Percentiles rank a stretch among this genome's conserved stretches.
Evolutionary conservation across 345 rosid genomes (phyloP).

Genomic region (Litchi chinensis): DNA sequence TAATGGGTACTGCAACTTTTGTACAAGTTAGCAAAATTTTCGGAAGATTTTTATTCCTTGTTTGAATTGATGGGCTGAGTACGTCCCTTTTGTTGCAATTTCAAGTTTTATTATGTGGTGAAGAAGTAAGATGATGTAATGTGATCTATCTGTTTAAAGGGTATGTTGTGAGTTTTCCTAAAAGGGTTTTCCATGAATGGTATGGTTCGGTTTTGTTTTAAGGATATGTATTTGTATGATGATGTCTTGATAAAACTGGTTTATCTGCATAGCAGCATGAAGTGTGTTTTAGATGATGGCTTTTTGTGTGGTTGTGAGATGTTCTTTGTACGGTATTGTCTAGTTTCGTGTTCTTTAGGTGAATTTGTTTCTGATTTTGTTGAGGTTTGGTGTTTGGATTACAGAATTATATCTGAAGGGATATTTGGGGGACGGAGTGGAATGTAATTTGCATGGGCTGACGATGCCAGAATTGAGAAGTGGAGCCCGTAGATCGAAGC

Average conservation of each 20-base stretch:
- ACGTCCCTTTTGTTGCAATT: constrained; percentile 13
- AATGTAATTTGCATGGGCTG: constrained; percentile 86
- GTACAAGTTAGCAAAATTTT: constrained; percentile 12
- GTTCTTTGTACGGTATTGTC: background rate
- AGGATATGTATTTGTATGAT: background rate
- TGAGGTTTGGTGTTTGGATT: constrained; percentile 23
- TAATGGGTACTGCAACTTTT: constrained; percentile 18
- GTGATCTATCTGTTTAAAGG: constrained; percentile 18
- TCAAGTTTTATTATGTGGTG: constrained; percentile 11
- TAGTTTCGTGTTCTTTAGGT: background rate
- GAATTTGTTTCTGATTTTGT: constrained; percentile 7
- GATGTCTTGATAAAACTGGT: background rate
- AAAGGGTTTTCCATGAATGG: constrained; percentile 19
- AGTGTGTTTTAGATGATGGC: background rate
- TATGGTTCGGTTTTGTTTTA: background rate
- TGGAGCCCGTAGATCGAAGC: constrained; percentile 94
- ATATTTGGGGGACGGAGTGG: constrained; percentile 35
- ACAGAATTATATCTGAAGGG: constrained; percentile 44
- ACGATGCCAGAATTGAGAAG: constrained; percentile 98
- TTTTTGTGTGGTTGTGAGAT: background rate
- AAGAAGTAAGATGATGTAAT: constrained; percentile 3
- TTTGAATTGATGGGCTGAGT: constrained; percentile 4
- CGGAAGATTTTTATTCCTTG: background rate
- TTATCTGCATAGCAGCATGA: background rate
- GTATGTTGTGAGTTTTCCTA: background rate